Evolutionary conservation across 306 rosid genomes (phyloP).

Genomic region (Cucurbita pepo): DNA sequence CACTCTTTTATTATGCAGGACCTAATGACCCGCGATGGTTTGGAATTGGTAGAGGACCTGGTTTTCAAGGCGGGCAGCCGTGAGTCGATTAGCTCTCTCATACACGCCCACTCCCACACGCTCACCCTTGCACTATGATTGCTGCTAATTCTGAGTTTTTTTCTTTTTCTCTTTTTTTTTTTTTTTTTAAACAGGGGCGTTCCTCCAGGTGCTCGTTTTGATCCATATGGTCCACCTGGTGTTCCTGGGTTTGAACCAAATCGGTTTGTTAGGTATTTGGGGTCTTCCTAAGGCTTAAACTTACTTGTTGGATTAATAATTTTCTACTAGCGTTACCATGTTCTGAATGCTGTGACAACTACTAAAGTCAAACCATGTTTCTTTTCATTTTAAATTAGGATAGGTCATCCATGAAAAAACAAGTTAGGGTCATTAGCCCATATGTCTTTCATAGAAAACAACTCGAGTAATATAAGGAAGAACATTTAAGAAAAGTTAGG

Average conservation of each 20-base stretch:
- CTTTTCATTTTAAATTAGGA: not conserved
- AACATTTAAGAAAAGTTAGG: not conserved
- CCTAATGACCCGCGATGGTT: constrained; percentile 64
- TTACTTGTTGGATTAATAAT: not conserved
- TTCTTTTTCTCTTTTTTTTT: no score
- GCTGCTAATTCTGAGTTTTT: not conserved
- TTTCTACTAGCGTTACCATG: not conserved
- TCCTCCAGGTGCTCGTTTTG: constrained; percentile 84
- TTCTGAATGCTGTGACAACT: not conserved
- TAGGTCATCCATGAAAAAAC: not conserved
- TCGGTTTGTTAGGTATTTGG: constrained; percentile 45
- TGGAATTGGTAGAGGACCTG: constrained; percentile 33
- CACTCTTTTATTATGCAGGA: constrained; percentile 21
- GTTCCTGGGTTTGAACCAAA: constrained; percentile 72
- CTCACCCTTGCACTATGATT: not conserved
- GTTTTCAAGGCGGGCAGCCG: constrained; percentile 50
- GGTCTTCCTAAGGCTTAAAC: not conserved
- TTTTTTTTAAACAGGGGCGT: constrained; percentile 33
- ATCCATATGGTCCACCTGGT: constrained; percentile 78
- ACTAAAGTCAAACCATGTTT: not conserved
- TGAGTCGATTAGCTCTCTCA: constrained; percentile 22
- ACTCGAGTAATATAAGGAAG: not conserved
- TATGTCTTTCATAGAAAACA: not conserved
- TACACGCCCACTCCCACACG: not conserved
- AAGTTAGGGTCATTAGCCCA: not conserved